Percentiles rank a stretch among this genome's conserved stretches.
Evolutionary conservation across 1,139 yeast genomes (phyloP).

Genomic region (Kluyveromyces sp.): DNA sequence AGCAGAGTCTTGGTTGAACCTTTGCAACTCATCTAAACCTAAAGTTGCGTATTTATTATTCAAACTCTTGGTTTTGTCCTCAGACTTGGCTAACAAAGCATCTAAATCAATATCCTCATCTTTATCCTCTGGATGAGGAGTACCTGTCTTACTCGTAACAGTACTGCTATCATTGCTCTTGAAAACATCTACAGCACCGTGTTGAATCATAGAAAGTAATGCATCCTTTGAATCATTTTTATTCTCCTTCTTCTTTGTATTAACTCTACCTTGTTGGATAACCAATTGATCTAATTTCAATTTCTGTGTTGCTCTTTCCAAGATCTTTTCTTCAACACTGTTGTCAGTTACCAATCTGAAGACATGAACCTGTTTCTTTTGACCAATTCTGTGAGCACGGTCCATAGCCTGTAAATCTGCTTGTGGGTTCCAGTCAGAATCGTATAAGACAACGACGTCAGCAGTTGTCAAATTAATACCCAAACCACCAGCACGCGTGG

Average conservation of each 20-base stretch:
- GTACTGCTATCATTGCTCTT: constrained; percentile 33
- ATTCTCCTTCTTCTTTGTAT: constrained; percentile 37
- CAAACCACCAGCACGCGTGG: constrained; percentile 98
- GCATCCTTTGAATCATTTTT: constrained; percentile 72
- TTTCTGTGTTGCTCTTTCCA: constrained; percentile 94
- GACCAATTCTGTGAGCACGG: constrained; percentile 97
- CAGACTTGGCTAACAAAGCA: constrained; percentile 65
- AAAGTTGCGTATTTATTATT: constrained; percentile 74
- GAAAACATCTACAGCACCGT: constrained; percentile 88
- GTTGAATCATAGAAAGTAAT: constrained; percentile 89
- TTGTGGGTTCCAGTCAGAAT: constrained; percentile 98
- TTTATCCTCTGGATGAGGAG: constrained; percentile 30
- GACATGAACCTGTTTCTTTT: constrained; percentile 89
- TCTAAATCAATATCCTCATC: constrained; percentile 73
- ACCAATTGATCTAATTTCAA: constrained; percentile 88
- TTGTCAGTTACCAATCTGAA: constrained; percentile 89
- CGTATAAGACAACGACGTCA: constrained; percentile 81
- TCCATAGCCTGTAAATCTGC: constrained; percentile 99
- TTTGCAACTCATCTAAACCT: constrained; percentile 88
- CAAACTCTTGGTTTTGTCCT: constrained; percentile 67
- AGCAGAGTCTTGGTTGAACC: constrained; percentile 57
- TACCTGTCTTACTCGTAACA: constrained; percentile 17
- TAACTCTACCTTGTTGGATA: constrained; percentile 79
- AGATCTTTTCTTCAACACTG: constrained; percentile 92
- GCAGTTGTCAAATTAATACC: constrained; percentile 94